Base-by-base conservation (phyloP, 805 yeast species). In the Lipomyces spencermartinsiae region DNA sequence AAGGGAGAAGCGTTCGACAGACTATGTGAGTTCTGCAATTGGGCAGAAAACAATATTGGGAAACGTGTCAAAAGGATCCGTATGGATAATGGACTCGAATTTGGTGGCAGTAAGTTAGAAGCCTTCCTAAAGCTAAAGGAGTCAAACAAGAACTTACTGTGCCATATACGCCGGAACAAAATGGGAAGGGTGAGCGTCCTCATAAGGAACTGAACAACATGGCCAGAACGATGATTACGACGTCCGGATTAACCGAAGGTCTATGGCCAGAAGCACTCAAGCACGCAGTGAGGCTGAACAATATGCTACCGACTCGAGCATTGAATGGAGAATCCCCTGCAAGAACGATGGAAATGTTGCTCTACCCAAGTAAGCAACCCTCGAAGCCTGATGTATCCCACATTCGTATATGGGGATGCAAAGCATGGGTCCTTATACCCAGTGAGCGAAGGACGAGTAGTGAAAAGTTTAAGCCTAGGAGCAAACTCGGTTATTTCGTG, bases 51-150 rank as follows among this genome's bases (percentile, higher is more conserved):
- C 31, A 29, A 22, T 10, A 51, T 12, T 2, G 55, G 55, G 6
- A 51, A 51, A 51, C 31, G 31, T 12, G 55, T 51, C 33, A 19
- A 51, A 51, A 8, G 55, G 16, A 51, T 51, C 12, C 55, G 55
- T 10, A 51, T 51, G 55, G 33, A 51, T 19, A 51, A 51, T 1
- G 55, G 55, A 19, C 55, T 19, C 12, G 55, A 51, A 29, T 51
- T 51, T 51, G 55, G 55, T 19, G 55, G 55, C 55, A 51, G 55
- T 51, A 51, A 29, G 55, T 51, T 51, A 51, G 33, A 19, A 2
- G 55, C 29, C 16, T 22, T 51, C 55, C 7, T 51, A 4, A 51
- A 51, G 55, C 55, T 19, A 51, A 51, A 51, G 55, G 55, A 29
- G 1, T 51, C 14, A 2, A 22, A 29, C 55, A 19, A 19, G 55